These are phyloP conservation scores for Musa troglodytarum DNA, from an alignment of 176 grass and related monocot genomes.

Conservation along the genomic window DNA sequence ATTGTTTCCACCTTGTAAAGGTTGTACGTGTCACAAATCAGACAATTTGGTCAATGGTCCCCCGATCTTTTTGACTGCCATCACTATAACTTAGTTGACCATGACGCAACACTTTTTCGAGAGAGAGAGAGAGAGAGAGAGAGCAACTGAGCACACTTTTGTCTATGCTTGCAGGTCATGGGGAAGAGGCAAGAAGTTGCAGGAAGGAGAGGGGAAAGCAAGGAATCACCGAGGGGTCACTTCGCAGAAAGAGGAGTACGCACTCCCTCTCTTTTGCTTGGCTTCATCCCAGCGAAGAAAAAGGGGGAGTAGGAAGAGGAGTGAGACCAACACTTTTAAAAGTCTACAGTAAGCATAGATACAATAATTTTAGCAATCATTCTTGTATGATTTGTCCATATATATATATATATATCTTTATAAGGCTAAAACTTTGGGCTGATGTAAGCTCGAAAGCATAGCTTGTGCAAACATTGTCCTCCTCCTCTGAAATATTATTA, in stretches of 20 bases:
- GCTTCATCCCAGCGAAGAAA: neutral
- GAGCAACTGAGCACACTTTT: neutral
- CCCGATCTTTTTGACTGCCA: no score
- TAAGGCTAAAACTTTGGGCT: no score
- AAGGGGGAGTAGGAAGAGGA: neutral
- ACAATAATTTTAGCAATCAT: neutral
- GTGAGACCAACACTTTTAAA: neutral
- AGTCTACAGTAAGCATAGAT: neutral
- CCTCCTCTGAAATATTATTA: neutral
- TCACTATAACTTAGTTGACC: no score
- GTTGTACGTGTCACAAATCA: no score
- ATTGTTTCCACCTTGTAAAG: no score
- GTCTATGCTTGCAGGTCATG: neutral
- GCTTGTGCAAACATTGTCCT: no score
- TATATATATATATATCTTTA: neutral
- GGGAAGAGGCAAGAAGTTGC: neutral
- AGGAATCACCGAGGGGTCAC: neutral
- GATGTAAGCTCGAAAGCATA: no score
- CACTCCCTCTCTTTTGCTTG: neutral
- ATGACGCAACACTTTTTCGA: no score
- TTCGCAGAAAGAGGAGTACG: neutral
- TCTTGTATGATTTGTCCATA: neutral
- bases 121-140: no score
- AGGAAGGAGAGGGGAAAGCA: neutral
- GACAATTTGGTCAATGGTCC: no score